Base-by-base conservation (phyloP, 2,329 filamentous ascomycete species). In the Neofusicoccum laricinum region DNA sequence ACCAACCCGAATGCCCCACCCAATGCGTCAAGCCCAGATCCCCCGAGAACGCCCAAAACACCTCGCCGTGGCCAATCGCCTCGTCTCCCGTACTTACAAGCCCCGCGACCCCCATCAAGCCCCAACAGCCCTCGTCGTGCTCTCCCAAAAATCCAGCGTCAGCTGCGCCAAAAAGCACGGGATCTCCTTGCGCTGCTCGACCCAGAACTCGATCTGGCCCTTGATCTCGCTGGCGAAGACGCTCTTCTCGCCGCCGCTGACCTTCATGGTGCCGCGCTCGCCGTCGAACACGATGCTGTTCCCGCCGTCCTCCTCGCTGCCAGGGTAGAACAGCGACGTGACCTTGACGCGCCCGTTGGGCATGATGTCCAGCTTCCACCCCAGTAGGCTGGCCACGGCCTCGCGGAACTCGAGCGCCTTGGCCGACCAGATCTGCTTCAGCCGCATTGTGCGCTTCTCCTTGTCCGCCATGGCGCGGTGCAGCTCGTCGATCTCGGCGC, bases 281-380 rank as follows among this genome's bases (percentile, higher is more conserved):
- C 93, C 93, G 77, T 97, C 93, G 75, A 97, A 97, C 0, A 97
- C 87, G 50, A 88, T 88, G 4, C 80, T 85, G 66, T 87, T 86
- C 66, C 82, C 80, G 61, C 77, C 75, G 4, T 92, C 87, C 72
- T 90, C 88, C 63, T 90, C 87, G 6, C 84, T 74, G 75, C 86
- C 79, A 0, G 93, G 90, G 73, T 90, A 91, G 73, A 94, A 96
- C 68, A 94, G 90, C 66, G 86, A 90, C 63, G 94, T 96, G 21
- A 97, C 92, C 36, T 92, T 89, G 78, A 97, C 96, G 72, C 96
- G 94, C 46, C 95, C 95, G 75, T 97, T 97, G n/a, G 93, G 93
- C 75, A 97, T 90, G 75, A 99, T 98, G 36, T 95, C 93, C 12
- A 98, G 87, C 61, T 94, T 94, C 90, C 93, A 99, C 0, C 95